Conservation (phyloP, 768 basidiomycete species). For the Hydnomerulius pinastri region DNA sequence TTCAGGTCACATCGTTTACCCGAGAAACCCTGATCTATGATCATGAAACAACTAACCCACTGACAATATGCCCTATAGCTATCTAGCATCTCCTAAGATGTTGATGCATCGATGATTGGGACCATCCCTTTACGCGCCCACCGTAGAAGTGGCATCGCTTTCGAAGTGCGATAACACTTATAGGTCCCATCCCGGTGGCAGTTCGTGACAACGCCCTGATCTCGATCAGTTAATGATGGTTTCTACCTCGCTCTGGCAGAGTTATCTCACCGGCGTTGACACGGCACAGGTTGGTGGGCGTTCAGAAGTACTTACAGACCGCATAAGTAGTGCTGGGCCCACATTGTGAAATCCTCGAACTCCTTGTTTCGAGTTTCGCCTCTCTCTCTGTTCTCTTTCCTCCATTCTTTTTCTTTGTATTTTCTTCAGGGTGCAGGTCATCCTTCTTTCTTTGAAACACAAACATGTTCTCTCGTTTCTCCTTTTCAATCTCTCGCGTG, state of each 20-base stretch:
- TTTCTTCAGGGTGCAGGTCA: slow-evolving; percentile 16
- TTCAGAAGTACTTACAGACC: not conserved
- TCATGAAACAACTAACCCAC: too few relatives aligned
- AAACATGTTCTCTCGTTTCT: slow-evolving; percentile 21
- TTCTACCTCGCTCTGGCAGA: not conserved
- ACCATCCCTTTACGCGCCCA: too few relatives aligned
- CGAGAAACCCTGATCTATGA: too few relatives aligned
- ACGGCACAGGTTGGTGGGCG: slow-evolving; percentile 5
- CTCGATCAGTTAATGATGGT: not conserved
- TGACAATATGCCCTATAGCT: too few relatives aligned
- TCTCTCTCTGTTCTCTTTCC: not conserved
- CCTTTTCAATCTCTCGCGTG: slow-evolving; percentile 15
- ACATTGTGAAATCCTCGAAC: not conserved
- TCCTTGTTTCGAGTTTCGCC: not conserved
- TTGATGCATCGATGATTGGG: too few relatives aligned
- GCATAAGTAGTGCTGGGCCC: slow-evolving; percentile 5
- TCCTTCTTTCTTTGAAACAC: slow-evolving; percentile 1
- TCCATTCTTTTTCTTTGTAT: not conserved
- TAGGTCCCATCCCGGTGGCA: too few relatives aligned
- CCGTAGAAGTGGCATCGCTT: too few relatives aligned
- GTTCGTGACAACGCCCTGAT: not conserved
- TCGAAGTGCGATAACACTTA: too few relatives aligned
- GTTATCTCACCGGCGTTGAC: slow-evolving; percentile 1
- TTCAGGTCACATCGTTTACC: too few relatives aligned
- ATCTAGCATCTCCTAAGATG: too few relatives aligned